Base-by-base conservation (phyloP, 768 basidiomycete genomes). In the Termitomyces sp. region DNA sequence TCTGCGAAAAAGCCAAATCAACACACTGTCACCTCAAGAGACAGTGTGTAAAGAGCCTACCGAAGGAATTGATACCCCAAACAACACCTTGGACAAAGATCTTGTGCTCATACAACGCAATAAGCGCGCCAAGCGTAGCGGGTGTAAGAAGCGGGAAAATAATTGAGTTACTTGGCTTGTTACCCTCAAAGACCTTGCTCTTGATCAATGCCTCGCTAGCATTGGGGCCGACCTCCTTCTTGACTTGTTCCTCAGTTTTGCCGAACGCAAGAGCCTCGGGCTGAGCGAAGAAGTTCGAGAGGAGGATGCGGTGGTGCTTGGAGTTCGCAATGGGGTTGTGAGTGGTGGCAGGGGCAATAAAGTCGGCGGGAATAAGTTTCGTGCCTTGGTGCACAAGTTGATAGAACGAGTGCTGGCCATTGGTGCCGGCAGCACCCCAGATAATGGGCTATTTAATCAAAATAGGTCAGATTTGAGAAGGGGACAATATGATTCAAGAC, bases 361-460 rank as follows among this genome's bases (percentile, higher is more conserved):
- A 96, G 72, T 97, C 94, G 47, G 90, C 84, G 1, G 94, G 94
- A 65, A 95, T 88, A 61, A 95, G 71, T 77, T 94, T 96, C 40
- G 93, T 95, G 51, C 93, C 93, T 71, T 95, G 94, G 75, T 95
- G 93, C 22, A 95, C 80, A 62, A 98, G 89, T 75, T 98, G 96
- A 79, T 99, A 99, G 84, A 99, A 98, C 9, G 97, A 98, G 78
- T 99, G 97, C 72, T 98, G 96, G 57, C 96, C 97, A 74, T 98
- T 98, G 39, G 97, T 98, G 43, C 96, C 97, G 0, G 93, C 88
- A 10, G 95, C 95, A 64, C 96, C 97, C 97, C 97, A 99, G 72
- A 98, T 91, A 77, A 99, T 98, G 14, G 97, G 96, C 88, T 95
- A 65, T 16, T 24, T 36, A 27, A 44, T 26, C 18, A n/a, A 24